Conservation (phyloP, 2,329 filamentous ascomycete genomes). For the Colletotrichum lindemuthianum region DNA sequence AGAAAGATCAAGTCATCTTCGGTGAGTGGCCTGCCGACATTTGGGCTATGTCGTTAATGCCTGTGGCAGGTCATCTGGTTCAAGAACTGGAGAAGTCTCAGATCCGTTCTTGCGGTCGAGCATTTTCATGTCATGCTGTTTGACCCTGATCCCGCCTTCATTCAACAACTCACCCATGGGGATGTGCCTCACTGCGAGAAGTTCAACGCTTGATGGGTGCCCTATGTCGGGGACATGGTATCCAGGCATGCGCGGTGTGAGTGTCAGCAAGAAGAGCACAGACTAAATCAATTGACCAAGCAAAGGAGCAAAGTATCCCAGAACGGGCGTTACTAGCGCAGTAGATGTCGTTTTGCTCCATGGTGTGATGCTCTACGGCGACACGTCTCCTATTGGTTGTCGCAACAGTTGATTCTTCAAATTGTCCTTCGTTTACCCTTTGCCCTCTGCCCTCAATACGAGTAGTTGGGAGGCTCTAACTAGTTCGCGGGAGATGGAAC, state of each 20-base stretch:
- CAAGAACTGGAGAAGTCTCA: conserved; percentile 87
- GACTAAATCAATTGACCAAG: too few species aligned
- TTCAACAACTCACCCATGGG: conserved; percentile 76
- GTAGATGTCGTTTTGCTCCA: too few species aligned
- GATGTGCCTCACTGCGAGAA: conserved; percentile 74
- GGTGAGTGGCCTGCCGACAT: conserved; percentile 10
- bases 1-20: conserved; percentile 61
- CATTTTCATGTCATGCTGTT: conserved; percentile 96
- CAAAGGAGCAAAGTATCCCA: too few species aligned
- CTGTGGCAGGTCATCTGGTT: conserved; percentile 71
- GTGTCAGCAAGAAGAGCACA: not conserved
- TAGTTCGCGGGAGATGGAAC: not conserved
- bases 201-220: conserved; percentile 29
- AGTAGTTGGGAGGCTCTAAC: not conserved
- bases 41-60: not conserved
- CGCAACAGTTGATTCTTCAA: too few species aligned
- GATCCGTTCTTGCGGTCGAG: conserved; percentile 87
- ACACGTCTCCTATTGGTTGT: too few species aligned
- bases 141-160: conserved; percentile 75
- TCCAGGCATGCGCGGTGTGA: not conserved
- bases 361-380: too few species aligned
- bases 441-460: too few species aligned
- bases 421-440: too few species aligned
- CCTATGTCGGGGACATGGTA: not conserved
- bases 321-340: too few species aligned